phyloP scores from a whole-genome alignment of 495 filamentous ascomycete species.

The Penicillium psychrofluorescens region DNA sequence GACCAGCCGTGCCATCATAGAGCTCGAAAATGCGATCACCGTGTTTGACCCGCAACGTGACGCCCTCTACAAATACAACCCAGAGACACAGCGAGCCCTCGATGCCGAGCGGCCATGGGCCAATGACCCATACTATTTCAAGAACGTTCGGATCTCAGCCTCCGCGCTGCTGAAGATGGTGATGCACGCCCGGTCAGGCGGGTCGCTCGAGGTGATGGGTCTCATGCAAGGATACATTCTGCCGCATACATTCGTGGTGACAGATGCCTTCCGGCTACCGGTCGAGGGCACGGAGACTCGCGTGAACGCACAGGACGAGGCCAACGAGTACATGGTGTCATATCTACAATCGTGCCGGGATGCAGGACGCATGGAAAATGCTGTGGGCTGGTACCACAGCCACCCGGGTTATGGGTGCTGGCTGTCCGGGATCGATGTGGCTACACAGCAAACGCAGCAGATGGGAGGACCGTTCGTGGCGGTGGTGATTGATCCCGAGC shows the following conservation, averaged over 20 bases:
- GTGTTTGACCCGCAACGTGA: constrained; percentile 82
- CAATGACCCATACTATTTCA: constrained; percentile 83
- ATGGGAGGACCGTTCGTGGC: constrained; percentile 88
- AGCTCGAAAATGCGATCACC: constrained; percentile 80
- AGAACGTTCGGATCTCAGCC: constrained; percentile 84
- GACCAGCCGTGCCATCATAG: constrained; percentile 37
- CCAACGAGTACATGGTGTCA: constrained; percentile 92
- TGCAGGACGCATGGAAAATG: constrained; percentile 75
- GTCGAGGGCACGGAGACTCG: constrained; percentile 97
- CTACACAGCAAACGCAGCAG: constrained; percentile 81
- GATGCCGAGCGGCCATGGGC: constrained; percentile 65
- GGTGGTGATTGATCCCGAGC: constrained; percentile 94
- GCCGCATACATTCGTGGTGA: constrained; percentile 80
- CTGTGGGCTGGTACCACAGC: constrained; percentile 96
- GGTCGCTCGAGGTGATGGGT: constrained; percentile 92
- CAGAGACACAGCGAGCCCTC: constrained; percentile 52
- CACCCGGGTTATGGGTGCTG: constrained; percentile 99
- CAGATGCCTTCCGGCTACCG: constrained; percentile 87
- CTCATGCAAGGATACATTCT: constrained; percentile 92
- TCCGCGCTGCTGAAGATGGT: constrained; percentile 98
- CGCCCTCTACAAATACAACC: constrained; percentile 80
- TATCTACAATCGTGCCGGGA: constrained; percentile 73
- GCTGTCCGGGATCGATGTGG: constrained; percentile 93
- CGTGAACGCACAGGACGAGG: constrained; percentile 91
- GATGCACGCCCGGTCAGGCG: constrained; percentile 94